Evolutionary conservation across 768 basidiomycete species (phyloP).

Genomic region (Phanerochaete carnosa): DNA sequence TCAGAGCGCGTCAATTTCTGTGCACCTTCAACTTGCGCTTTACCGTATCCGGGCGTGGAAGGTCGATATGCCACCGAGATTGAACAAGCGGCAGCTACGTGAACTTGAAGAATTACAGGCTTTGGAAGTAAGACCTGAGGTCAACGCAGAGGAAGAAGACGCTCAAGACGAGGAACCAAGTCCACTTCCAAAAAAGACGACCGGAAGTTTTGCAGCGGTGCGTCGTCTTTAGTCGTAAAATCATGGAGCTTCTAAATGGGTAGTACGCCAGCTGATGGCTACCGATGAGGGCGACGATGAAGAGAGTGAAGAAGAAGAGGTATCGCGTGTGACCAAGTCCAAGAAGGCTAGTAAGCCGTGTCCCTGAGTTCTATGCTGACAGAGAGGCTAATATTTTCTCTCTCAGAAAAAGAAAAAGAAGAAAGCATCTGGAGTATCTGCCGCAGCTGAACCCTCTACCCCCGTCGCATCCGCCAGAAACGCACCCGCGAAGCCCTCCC

Average conservation of each 20-base stretch:
- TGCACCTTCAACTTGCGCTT: background rate
- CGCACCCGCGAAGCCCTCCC: background rate
- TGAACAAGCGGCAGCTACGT: slow-evolving; percentile 84
- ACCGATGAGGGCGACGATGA: slow-evolving; percentile 3
- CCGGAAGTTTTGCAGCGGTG: slow-evolving; percentile 22
- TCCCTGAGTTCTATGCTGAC: background rate
- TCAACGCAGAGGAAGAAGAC: background rate
- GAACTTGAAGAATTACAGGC: slow-evolving; percentile 78
- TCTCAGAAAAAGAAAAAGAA: slow-evolving; percentile 28
- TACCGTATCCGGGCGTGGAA: background rate
- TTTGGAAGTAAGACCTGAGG: slow-evolving; percentile 31
- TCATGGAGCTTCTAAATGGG: background rate
- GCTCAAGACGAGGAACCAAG: slow-evolving; percentile 21
- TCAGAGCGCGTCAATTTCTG: background rate
- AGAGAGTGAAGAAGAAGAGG: slow-evolving; percentile 4
- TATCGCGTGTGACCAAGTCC: slow-evolving; percentile 16
- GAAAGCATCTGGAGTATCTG: slow-evolving; percentile 15
- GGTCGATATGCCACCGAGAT: slow-evolving; percentile 59
- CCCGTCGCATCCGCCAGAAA: slow-evolving; percentile 1
- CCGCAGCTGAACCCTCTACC: slow-evolving; percentile 10
- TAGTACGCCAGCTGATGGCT: background rate
- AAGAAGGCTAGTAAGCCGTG: slow-evolving; percentile 27
- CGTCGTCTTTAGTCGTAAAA: background rate
- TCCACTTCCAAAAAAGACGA: slow-evolving; percentile 22
- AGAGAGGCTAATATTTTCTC: background rate